A percentile compares a stretch with the other conserved stretches of the same genome.
Conservation (phyloP, 2,329 filamentous ascomycete genomes). For the Diaporthe longicolla region DNA sequence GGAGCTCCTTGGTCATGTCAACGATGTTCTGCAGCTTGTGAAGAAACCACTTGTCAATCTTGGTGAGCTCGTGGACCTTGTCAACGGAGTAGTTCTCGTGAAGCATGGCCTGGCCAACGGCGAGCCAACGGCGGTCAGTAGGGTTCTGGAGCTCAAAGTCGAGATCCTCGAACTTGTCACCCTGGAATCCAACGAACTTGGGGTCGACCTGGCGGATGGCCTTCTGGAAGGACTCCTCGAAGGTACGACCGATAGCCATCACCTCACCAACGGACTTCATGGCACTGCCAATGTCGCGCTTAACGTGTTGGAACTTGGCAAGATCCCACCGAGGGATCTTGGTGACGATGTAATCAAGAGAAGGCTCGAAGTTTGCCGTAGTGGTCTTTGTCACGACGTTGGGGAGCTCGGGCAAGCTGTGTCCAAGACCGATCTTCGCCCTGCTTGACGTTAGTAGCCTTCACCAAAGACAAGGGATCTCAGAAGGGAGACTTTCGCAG, state of each 20-base stretch:
- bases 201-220: slow-evolving; percentile 98
- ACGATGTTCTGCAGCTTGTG: slow-evolving; percentile 99
- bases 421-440: slow-evolving; percentile 96
- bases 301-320: slow-evolving; percentile 98
- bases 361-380: slow-evolving; percentile 98
- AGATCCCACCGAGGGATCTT: slow-evolving; percentile 99
- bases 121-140: slow-evolving; percentile 96
- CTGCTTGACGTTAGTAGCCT: not conserved
- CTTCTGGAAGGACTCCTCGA: slow-evolving; percentile 99
- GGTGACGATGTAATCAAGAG: slow-evolving; percentile 96
- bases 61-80: slow-evolving; percentile 90
- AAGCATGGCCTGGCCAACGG: slow-evolving; percentile 97
- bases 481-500: slow-evolving; percentile 65
- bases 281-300: slow-evolving; percentile 94
- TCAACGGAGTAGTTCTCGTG: slow-evolving; percentile 97
- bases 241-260: slow-evolving; percentile 98
- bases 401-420: slow-evolving; percentile 94
- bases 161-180: slow-evolving; percentile 92
- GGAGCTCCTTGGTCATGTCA: slow-evolving; percentile 87
- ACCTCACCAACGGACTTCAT: slow-evolving; percentile 99
- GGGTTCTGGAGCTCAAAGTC: slow-evolving; percentile 93
- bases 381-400: slow-evolving; percentile 99
- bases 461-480: not conserved
- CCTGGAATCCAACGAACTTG: slow-evolving; percentile 92
- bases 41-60: slow-evolving; percentile 99